Evolutionary conservation across 108 stramenopile genomes (phyloP).

Genomic region (Pseudonitzschia multistriata): DNA sequence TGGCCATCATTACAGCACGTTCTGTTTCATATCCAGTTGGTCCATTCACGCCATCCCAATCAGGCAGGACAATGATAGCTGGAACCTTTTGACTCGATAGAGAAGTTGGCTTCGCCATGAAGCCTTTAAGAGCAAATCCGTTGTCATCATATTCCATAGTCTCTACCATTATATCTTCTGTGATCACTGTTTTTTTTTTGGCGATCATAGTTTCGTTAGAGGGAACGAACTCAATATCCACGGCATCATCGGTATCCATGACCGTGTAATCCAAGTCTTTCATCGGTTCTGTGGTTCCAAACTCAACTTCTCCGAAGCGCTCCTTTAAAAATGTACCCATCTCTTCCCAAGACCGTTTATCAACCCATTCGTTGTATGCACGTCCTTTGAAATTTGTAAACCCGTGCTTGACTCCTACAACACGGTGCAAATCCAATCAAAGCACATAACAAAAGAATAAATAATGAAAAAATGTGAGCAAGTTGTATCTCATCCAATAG

Average conservation of each 20-base stretch:
- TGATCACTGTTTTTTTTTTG: not conserved
- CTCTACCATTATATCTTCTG: not conserved
- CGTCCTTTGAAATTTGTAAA: conserved; percentile 34
- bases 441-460: not conserved
- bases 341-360: conserved; percentile 43
- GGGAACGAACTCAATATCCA: not conserved
- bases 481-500: not conserved
- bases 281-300: conserved; percentile 8
- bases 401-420: conserved; percentile 33
- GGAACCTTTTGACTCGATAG: conserved; percentile 11
- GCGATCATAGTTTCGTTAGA: not conserved
- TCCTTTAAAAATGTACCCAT: conserved; percentile 26
- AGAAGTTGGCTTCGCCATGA: conserved; percentile 15
- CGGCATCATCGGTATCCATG: not conserved
- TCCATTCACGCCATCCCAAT: conserved; percentile 40
- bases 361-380: conserved; percentile 44
- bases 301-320: conserved; percentile 25
- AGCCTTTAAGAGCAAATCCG: conserved; percentile 16
- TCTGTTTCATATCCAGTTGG: conserved; percentile 36
- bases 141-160: conserved; percentile 23
- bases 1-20: conserved; percentile 36
- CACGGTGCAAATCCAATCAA: not conserved
- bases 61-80: conserved; percentile 41
- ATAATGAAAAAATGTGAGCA: not conserved
- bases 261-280: not conserved